These are phyloP conservation scores for Solioccasus polychromus DNA, from an alignment of 768 basidiomycete species.

Conservation along the genomic window DNA sequence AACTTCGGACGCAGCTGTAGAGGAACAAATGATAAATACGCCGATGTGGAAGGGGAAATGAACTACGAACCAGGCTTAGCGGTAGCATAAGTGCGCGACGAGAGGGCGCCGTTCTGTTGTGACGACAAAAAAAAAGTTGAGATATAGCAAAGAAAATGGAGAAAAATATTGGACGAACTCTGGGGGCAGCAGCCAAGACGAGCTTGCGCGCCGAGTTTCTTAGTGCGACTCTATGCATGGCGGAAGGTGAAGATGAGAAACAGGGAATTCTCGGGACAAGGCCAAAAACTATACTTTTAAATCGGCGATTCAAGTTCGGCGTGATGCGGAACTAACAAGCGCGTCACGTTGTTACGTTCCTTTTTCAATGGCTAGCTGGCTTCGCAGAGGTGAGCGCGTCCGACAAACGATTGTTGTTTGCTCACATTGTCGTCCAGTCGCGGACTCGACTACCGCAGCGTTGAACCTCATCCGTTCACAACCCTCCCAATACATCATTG, in stretches of 20 bases:
- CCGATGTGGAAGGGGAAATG: background rate
- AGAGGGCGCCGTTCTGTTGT: conserved; percentile 41
- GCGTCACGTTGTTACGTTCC: conserved; percentile 14
- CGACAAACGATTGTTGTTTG: background rate
- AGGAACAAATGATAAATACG: conserved; percentile 26
- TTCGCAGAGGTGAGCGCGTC: conserved; percentile 21
- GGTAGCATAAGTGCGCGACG: conserved; percentile 89
- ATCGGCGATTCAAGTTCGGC: conserved; percentile 29
- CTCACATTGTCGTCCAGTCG: conserved; percentile 7
- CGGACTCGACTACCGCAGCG: conserved; percentile 53
- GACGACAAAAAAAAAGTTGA: conserved; percentile 8
- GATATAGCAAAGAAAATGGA: conserved; percentile 1
- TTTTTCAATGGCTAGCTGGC: conserved; percentile 15
- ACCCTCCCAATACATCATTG: conserved; percentile 89
- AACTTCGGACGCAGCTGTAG: conserved; percentile 94
- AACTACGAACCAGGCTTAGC: conserved; percentile 86
- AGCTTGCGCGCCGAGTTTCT: conserved; percentile 80
- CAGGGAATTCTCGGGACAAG: conserved; percentile 34
- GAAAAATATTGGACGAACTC: conserved; percentile 43
- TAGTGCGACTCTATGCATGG: conserved; percentile 84
- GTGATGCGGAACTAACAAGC: conserved; percentile 1
- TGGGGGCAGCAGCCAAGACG: conserved; percentile 63
- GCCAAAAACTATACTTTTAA: conserved; percentile 31
- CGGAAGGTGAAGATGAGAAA: conserved; percentile 45
- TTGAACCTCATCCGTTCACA: conserved; percentile 84